Evolutionary conservation across 345 rosid species (phyloP).

Genomic region (Orychophragmus violaceus): DNA sequence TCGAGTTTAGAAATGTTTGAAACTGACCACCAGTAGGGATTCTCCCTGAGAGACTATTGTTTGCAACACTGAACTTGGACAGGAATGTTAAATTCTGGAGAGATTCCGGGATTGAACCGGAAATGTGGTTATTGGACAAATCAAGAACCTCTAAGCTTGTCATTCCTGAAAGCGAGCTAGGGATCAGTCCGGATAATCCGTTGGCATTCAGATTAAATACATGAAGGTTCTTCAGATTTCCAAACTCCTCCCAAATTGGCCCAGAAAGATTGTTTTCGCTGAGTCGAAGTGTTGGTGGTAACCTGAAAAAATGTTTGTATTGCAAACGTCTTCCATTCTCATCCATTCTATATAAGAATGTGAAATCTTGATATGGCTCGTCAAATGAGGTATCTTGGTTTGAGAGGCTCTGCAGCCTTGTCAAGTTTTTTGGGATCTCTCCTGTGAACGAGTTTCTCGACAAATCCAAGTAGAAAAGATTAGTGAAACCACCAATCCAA

Average conservation of each 20-base stretch:
- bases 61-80: conserved; percentile 46
- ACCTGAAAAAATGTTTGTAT: conserved; percentile 32
- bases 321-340: conserved; percentile 27
- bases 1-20: conserved; percentile 53
- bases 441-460: conserved; percentile 45
- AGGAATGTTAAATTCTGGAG: conserved; percentile 33
- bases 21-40: conserved; percentile 54
- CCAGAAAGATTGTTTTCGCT: conserved; percentile 32
- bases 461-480: conserved; percentile 50
- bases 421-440: conserved; percentile 45
- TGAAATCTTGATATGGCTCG: conserved; percentile 32
- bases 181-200: conserved; percentile 37
- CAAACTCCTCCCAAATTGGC: conserved; percentile 42
- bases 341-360: conserved; percentile 31
- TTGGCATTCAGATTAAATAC: conserved; percentile 27
- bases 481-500: conserved; percentile 35
- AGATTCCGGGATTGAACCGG: conserved; percentile 33
- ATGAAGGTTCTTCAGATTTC: conserved; percentile 36
- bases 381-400: conserved; percentile 23
- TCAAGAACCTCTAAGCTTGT: conserved; percentile 40
- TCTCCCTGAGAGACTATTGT: conserved; percentile 43
- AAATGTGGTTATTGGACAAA: conserved; percentile 32
- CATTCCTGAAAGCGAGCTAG: conserved; percentile 34
- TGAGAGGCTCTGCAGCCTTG: conserved; percentile 42
- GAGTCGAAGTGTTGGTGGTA: conserved; percentile 28